phyloP scores from a whole-genome alignment of 768 basidiomycete genomes.

The Phylloporus sp. region DNA sequence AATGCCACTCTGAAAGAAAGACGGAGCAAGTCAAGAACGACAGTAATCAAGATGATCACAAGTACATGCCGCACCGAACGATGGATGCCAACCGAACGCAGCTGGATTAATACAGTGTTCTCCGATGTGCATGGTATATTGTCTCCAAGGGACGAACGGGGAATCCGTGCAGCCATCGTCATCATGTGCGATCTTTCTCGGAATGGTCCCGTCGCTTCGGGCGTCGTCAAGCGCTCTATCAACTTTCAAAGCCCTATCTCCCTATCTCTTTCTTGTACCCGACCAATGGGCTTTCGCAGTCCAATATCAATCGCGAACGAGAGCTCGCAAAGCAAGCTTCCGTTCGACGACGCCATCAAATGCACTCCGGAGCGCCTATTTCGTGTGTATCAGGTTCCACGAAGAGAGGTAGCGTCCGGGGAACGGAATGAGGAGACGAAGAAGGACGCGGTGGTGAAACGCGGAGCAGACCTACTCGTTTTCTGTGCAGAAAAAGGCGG shows the following conservation, averaged over 20 bases:
- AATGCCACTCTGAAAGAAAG: constrained; percentile 12
- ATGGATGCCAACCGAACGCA: constrained; percentile 26
- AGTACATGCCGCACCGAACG: constrained; percentile 14
- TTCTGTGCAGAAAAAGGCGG: constrained; percentile 15
- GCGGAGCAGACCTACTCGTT: constrained; percentile 22
- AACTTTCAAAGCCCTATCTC: constrained; percentile 14
- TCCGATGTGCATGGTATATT: constrained; percentile 19
- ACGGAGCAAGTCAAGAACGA: constrained; percentile 18
- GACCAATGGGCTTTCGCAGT: constrained; percentile 9
- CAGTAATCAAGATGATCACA: constrained; percentile 19
- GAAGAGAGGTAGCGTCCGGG: background rate
- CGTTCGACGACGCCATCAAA: constrained; percentile 17
- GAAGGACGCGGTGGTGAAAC: constrained; percentile 10
- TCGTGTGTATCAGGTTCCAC: constrained; percentile 18
- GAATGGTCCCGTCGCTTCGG: background rate
- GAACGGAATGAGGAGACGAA: constrained; percentile 3
- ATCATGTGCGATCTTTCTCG: constrained; percentile 23
- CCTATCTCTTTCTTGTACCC: constrained; percentile 4
- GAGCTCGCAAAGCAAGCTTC: constrained; percentile 10
- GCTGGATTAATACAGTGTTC: constrained; percentile 19
- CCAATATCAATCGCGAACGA: constrained; percentile 7
- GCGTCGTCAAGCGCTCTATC: constrained; percentile 9
- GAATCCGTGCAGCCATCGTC: constrained; percentile 10
- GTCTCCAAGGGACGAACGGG: constrained; percentile 4
- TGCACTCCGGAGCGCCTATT: constrained; percentile 14